Evolutionary conservation across 2,329 filamentous ascomycete species (phyloP).

Genomic region (Fusarium paranaense): DNA sequence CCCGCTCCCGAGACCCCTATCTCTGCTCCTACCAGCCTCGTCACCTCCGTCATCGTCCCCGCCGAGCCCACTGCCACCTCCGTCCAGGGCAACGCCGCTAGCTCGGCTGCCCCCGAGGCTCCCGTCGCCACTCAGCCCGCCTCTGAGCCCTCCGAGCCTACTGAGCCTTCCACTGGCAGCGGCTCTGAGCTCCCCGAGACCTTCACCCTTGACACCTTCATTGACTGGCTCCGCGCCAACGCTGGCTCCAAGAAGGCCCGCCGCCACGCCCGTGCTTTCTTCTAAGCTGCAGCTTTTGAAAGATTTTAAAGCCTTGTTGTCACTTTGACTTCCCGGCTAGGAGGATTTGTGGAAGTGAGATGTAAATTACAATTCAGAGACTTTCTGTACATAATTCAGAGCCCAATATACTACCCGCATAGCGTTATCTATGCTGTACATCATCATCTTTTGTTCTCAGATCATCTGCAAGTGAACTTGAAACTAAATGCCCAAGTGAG

Average conservation of each 20-base stretch:
- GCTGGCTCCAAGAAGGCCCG: constrained; percentile 27
- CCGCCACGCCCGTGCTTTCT: constrained; percentile 37
- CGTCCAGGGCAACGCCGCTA: background rate
- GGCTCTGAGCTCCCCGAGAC: constrained; percentile 35
- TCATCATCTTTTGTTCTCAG: background rate
- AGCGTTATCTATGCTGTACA: background rate
- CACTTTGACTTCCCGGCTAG: background rate
- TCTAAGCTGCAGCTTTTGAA: constrained; percentile 12
- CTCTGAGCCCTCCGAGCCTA: background rate
- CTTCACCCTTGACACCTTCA: constrained; percentile 41
- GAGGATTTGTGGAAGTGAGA: background rate
- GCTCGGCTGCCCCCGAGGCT: background rate
- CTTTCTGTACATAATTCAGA: background rate
- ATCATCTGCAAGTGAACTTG: background rate
- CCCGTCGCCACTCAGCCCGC: constrained; percentile 7
- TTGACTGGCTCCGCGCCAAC: constrained; percentile 29
- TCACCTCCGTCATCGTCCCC: constrained; percentile 18
- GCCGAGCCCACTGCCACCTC: constrained; percentile 8
- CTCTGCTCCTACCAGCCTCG: constrained; percentile 12
- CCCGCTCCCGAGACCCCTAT: constrained; percentile 14
- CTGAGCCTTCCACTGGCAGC: background rate
- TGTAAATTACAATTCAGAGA: background rate
- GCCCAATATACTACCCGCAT: background rate
- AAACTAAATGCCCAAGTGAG: background rate
- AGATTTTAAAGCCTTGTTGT: accelerated